Evolutionary conservation across 1,284 basidiomycete species (phyloP), one percentile per base, ranked within the genome.

Genomic region (Cystobasidiaceae sp.): DNA sequence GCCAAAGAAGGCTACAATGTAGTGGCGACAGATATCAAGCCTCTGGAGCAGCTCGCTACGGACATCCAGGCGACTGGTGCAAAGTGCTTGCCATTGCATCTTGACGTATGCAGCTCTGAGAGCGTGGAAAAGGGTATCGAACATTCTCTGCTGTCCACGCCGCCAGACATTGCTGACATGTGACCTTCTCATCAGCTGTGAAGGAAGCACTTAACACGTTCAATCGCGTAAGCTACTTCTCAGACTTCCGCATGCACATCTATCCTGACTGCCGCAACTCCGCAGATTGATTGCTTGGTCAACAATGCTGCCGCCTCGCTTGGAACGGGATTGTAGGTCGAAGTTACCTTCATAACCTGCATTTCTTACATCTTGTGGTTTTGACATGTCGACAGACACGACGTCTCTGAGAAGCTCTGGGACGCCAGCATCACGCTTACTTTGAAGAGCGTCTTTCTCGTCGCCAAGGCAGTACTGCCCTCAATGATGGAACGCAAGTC

Each of bases 371-470:
- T 33, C 2, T 4, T 28, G 17, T 6, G 11, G 15, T 19, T 21
- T 23, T n/a, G n/a, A n/a, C n/a, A n/a, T n/a, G n/a, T n/a, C n/a
- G n/a, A n/a, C n/a, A 58, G 46, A 9, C 54, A 57, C n/a, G 28
- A 51, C 37, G 21, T 55, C 13, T 8, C 43, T 33, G 63, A 66
- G 25, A 27, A 57, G 7, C 11, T 48, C 2, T 66, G 63, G 63
- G 63, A 66, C 33, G 54, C 43, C 7, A 66, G 54, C 28, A 45
- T 66, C 25, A 34, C 21, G 17, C 46, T 66, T 1, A 48, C 45
- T n/a, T 48, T 66, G 19, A 66, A 66, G 34, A 46, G 41, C 55
- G 52, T 66, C 46, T 66, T 57, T 39, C 32, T 51, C n/a, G 44
- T 66, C 28, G 25, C 54, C 25, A 46, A 48, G 21, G 63, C 63